Conservation (phyloP, 768 basidiomycete species). For the Dacryopinax spathularia region DNA sequence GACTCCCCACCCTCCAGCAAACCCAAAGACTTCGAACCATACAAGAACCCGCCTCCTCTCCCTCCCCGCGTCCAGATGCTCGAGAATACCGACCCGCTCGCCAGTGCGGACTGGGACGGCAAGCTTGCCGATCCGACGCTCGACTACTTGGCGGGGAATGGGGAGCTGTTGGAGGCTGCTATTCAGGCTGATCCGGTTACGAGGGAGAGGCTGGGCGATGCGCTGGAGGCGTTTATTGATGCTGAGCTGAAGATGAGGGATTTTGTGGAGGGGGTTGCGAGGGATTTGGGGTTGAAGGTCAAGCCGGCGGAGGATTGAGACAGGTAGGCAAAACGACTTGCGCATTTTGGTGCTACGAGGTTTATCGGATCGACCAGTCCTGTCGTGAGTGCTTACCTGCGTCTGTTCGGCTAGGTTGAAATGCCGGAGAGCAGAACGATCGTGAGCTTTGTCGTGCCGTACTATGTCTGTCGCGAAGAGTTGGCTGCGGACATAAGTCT, state of each 20-base stretch:
- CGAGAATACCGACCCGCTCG: constrained; percentile 3
- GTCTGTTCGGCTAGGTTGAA: no score
- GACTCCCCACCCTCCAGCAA: not conserved
- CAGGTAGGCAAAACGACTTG: no score
- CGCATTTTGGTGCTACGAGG: no score
- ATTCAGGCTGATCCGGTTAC: not conserved
- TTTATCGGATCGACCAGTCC: no score
- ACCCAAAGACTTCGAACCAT: not conserved
- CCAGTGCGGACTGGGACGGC: not conserved
- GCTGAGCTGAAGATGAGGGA: not conserved
- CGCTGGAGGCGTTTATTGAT: not conserved
- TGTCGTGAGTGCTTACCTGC: no score
- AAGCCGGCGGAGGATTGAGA: not conserved
- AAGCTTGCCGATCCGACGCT: not conserved
- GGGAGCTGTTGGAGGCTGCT: not conserved
- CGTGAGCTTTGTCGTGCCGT: no score
- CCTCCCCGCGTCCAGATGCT: not conserved
- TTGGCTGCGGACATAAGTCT: no score
- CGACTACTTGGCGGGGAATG: not conserved
- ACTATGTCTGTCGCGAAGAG: no score
- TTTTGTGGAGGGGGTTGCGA: not conserved
- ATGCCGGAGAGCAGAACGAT: no score
- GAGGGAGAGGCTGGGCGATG: not conserved
- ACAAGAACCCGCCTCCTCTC: not conserved
- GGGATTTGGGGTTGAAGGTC: not conserved